phyloP scores from a whole-genome alignment of 148 eudicot species.

The Polygonum aviculare region DNA sequence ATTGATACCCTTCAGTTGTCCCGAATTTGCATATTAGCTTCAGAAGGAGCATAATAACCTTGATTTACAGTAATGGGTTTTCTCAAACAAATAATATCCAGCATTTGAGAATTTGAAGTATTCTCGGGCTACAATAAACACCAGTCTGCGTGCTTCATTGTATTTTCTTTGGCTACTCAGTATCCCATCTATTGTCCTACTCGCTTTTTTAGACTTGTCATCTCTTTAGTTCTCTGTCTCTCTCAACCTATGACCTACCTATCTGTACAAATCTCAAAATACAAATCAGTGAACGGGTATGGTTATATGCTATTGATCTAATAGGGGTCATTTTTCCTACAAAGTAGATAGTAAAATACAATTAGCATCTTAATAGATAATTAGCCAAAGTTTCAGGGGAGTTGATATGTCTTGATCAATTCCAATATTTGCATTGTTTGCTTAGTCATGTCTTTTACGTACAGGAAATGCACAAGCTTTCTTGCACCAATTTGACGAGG shows the following conservation, averaged over 20 bases:
- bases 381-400: background rate
- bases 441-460: slow-evolving; percentile 7
- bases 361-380: background rate
- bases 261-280: no score
- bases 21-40: background rate
- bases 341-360: background rate
- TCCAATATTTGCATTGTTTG: background rate
- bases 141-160: background rate
- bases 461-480: slow-evolving; percentile 43
- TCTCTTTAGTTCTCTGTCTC: background rate
- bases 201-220: background rate
- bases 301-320: background rate
- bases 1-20: background rate
- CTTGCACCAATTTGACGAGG: slow-evolving; percentile 31
- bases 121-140: background rate
- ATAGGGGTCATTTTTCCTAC: background rate
- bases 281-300: background rate
- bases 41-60: background rate
- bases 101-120: background rate
- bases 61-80: background rate
- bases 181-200: background rate
- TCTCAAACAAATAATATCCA: background rate
- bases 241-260: no score
- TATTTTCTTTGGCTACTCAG: background rate
- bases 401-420: background rate